Percentiles rank a stretch among this genome's conserved stretches.
phyloP scores from a whole-genome alignment of 208 protist genomes.

The Acanthamoeba healyi region DNA sequence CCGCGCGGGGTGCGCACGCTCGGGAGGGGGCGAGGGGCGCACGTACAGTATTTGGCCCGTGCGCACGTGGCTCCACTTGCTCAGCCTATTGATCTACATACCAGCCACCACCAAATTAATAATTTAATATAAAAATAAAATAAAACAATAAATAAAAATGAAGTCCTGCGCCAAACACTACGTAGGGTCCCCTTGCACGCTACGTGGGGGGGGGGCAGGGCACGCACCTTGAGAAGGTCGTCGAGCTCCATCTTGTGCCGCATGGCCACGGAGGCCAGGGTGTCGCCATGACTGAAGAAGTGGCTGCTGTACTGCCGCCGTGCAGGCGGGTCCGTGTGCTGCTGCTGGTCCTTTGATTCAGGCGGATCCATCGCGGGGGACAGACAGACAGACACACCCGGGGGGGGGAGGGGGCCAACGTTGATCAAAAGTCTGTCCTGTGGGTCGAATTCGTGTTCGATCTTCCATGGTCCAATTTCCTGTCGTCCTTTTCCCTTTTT shows the following conservation, averaged over 20 bases:
- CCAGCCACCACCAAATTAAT: background rate
- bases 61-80: constrained; percentile 40
- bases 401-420: too few relatives aligned
- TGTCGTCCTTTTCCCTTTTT: too few relatives aligned
- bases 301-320: constrained; percentile 13
- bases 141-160: too few relatives aligned
- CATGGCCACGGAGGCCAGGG: constrained; percentile 42
- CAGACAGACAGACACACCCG: too few relatives aligned
- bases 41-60: constrained; percentile 47
- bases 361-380: too few relatives aligned
- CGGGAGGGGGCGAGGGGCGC: background rate
- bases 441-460: too few relatives aligned
- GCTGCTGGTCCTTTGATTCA: too few relatives aligned
- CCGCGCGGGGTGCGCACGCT: background rate
- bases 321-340: too few relatives aligned
- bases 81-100: constrained; percentile 1
- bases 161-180: too few relatives aligned
- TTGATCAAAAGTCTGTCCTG: too few relatives aligned
- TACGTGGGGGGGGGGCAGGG: background rate
- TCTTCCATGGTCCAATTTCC: too few relatives aligned
- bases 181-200: too few relatives aligned
- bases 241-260: background rate
- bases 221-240: background rate
- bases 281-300: constrained; percentile 50
- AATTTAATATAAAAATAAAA: background rate